Base-by-base conservation (phyloP, 768 basidiomycete species). In the Botryobasidium botryosum region DNA sequence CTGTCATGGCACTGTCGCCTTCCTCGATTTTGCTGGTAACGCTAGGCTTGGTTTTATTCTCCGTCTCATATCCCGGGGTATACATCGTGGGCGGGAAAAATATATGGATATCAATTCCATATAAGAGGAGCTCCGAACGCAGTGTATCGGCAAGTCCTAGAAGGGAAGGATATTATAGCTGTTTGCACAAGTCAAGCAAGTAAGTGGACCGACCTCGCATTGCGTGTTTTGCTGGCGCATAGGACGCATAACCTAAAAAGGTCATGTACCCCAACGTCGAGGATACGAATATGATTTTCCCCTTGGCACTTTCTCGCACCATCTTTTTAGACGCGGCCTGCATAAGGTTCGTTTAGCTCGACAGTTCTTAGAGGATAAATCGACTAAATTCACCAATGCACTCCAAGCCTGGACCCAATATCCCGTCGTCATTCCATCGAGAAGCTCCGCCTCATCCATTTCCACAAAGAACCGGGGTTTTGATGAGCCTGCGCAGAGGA, bases 151-250 rank as follows among this genome's bases (percentile, higher is more conserved):
- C 84, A 0, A 94, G 72, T 12, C 80, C 86, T 88, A 55, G 6
- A 23, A 20, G 29, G 3, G 12, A 25, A 39, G 28, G 12, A n/a
- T 7, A 25, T 24, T 12, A 42, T 26, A 29, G 15, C 13, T 43
- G 23, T 7, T n/a, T 36, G n/a, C 2, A 38, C 13, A 10, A 38
- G 28, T 15, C 28, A 21, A 6, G 17, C 3, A 15, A 4, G 15
- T n/a, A 31, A 23, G n/a, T 20, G n/a, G 15, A 50, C 62, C 35
- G 51, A 86, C 87, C 87, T 62, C 85, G 64, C 5, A 92, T 57
- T 6, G 90, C 90, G 53, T 82, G 79, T 57, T 92, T 92, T 7
- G 75, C 79, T 0, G 87, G 84, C 0, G 81, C 65, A 59, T 92
- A 92, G 1, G 75, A 71, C 1, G 78, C 66, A 53, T 77, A 92